Base-by-base conservation (phyloP, 179 eudicot species). In the Drosera spatulata region DNA sequence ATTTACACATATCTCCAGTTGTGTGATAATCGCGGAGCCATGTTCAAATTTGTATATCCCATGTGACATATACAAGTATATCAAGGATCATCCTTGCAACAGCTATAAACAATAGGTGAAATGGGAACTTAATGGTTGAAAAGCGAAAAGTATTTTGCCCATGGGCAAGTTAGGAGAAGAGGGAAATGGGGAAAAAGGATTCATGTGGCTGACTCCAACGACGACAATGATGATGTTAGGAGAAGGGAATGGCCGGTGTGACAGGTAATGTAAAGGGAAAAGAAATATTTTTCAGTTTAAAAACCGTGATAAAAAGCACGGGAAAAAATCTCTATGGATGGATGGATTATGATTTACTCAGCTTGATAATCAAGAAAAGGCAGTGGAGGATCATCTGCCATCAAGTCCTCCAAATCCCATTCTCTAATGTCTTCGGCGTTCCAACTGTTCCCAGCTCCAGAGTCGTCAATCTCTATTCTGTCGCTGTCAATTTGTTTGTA, bases 361-460 rank as follows among this genome's bases (percentile, higher is more conserved):
- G 68, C 68, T 63, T 82, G 81, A 71, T 79, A 86, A 65, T 82
- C 86, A 62, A 82, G 75, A 59, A 72, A 72, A 66, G 91, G 88
- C 60, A 87, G 73, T 46, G 85, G 68, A 45, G 83, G 67, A 62
- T 77, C 80, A 70, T 85, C 88, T 65, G 71, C 77, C 88, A 85
- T 85, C 39, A 87, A 69, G 4, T 82, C 91, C 73, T 87, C 95
- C 58, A 87, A 82, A 64, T 82, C 84, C 95, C 91, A 87, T 59
- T 87, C 91, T 65, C 80, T 82, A 56, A 77, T 63, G 39, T 81
- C 82, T 7, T 81, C 90, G 56, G 79, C 84, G 46, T 74, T 78
- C 83, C 78, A 80, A 66, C 66, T 66, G 59, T 53, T 71, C 53
- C 71, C 84, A 10, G 66, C 72, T 40, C 72, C 69, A 22, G 33